These are phyloP conservation scores for Sporothrix inflata DNA, from an alignment of 2,329 filamentous ascomycete genomes.

Conservation along the genomic window DNA sequence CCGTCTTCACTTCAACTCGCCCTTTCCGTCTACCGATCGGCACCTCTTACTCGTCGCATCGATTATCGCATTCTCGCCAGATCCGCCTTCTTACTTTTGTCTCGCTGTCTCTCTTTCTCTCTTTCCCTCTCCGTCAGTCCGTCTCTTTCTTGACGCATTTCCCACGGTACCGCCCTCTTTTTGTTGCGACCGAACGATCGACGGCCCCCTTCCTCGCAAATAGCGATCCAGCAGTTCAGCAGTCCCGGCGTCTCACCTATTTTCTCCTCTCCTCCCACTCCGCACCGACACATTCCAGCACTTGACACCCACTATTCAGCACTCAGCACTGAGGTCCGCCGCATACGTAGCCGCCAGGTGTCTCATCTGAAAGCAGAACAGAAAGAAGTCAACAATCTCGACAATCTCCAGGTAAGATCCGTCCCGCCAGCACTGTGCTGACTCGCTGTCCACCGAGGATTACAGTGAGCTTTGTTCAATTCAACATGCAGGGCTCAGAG, in stretches of 20 bases:
- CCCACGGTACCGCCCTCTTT: constrained; percentile 2
- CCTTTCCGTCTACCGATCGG: constrained; percentile 8
- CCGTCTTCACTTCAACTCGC: not conserved
- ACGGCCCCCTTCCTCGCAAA: constrained; percentile 4
- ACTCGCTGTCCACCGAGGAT: not conserved
- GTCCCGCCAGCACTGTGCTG: not conserved
- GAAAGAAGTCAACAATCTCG: not conserved
- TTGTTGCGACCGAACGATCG: constrained; percentile 19
- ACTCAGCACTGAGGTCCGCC: not conserved
- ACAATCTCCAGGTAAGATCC: constrained; percentile 9
- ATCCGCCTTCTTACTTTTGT: constrained; percentile 9
- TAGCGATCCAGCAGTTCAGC: constrained; percentile 16
- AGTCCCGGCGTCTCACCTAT: constrained; percentile 1
- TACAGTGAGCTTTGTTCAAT: not conserved
- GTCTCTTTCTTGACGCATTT: not conserved
- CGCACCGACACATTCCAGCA: constrained; percentile 14
- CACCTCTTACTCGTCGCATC: constrained; percentile 13
- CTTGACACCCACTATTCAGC: not conserved
- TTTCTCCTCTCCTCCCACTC: not conserved
- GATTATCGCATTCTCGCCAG: constrained; percentile 1
- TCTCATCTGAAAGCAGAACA: constrained; percentile 17
- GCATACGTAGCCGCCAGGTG: constrained; percentile 17
- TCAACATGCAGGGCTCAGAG: not conserved
- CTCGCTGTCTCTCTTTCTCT: not conserved
- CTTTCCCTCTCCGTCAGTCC: not conserved